These are phyloP conservation scores for Melampsora larici-populina DNA, from an alignment of 1,284 basidiomycete species.

Conservation along the genomic window DNA sequence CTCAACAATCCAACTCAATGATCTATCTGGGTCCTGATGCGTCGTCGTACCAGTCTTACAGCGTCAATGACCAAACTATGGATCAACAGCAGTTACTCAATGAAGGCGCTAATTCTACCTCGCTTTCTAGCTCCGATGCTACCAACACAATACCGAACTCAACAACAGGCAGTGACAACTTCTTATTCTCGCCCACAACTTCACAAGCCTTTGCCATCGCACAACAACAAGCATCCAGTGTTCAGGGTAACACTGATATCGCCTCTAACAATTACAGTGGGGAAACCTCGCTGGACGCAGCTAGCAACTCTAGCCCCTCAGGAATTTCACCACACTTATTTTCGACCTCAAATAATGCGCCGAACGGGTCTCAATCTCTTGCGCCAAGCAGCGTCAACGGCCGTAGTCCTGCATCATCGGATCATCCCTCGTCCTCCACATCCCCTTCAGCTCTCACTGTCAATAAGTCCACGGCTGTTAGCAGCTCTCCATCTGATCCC, in stretches of 20 bases:
- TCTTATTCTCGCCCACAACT: constrained; percentile 23
- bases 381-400: neutral
- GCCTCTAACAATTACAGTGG: neutral
- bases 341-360: neutral
- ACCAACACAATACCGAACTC: neutral
- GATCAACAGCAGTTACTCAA: neutral
- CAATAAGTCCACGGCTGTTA: neutral
- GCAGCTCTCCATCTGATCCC: too few species aligned
- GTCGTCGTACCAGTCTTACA: neutral
- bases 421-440: neutral
- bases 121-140: neutral
- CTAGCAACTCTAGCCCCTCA: neutral
- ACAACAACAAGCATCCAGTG: constrained; percentile 12
- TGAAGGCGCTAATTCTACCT: neutral
- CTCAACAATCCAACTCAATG: neutral
- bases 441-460: neutral
- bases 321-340: neutral
- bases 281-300: neutral
- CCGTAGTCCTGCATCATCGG: neutral
- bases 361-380: neutral
- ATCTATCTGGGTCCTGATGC: neutral
- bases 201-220: constrained; percentile 16
- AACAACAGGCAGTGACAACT: neutral
- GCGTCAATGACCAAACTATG: neutral
- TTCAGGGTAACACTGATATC: neutral